Base-by-base conservation (phyloP, 2,329 filamentous ascomycete genomes). In the Xylaria digitata region DNA sequence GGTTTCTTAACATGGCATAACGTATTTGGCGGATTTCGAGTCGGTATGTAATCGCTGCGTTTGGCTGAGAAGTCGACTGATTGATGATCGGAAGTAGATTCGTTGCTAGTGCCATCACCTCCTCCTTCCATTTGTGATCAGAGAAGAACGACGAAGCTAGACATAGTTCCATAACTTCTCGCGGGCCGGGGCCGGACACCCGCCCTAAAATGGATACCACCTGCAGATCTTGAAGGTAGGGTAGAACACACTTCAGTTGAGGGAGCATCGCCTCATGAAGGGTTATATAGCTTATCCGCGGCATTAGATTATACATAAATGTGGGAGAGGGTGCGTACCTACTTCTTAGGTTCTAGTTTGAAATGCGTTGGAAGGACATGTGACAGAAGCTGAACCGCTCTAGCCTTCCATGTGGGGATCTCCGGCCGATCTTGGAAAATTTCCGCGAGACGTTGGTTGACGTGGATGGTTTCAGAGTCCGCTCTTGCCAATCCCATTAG, bases 61-160 rank as follows among this genome's bases (percentile, higher is more conserved):
- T 50, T 34, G 48, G n/a, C 32, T 50, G 48, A 6, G 26, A 32
- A 0, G 8, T 8, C 13, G 8, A 9, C 17, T 50, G 23, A 11
- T n/a, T 32, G 13, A 50, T 5, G 6, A 6, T 50, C 15, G 32
- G 13, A n/a, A 50, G 48, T 26, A 50, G 13, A 3, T 17, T 7
- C 13, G 30, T 34, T 13, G 37, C 48, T 9, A 50, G 5, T 9
- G 23, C 9, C 26, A 50, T 15, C 17, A n/a, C 26, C 2, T 32
- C 48, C 48, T 50, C 23, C 32, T 50, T 50, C 48, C 48, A 50
- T 50, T 50, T 34, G 23, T 50, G 48, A 34, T 32, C 48, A 23
- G 48, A 50, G 48, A 50, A 50, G 15, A 15, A 50, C 6, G 48
- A 50, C n/a, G 48, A 32, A 3, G 26, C 26, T 9, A 50, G 17